Evolutionary conservation across 306 rosid genomes (phyloP).

Genomic region (Quercus rubra): DNA sequence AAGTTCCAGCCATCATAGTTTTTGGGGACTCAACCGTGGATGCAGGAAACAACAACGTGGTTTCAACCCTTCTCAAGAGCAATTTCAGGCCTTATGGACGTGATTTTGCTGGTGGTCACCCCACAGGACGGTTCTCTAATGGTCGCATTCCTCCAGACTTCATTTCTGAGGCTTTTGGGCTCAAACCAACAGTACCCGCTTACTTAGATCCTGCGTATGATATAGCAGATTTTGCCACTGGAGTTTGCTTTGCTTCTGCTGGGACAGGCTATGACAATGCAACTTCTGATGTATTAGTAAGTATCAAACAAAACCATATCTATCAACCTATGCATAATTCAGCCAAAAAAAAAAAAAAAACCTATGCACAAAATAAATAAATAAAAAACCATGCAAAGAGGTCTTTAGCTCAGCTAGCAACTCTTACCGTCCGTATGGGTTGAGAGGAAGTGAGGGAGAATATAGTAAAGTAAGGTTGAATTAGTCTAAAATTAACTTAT

Average conservation of each 20-base stretch:
- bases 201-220: slow-evolving; percentile 40
- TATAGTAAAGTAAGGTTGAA: no score
- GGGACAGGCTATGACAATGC: slow-evolving; percentile 56
- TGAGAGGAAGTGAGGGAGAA: no score
- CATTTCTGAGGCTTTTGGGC: slow-evolving; percentile 39
- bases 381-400: no score
- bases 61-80: slow-evolving; percentile 35
- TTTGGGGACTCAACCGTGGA: slow-evolving; percentile 59
- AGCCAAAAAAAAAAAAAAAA: no score
- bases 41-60: slow-evolving; percentile 43
- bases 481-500: no score
- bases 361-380: not conserved
- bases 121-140: slow-evolving; percentile 47
- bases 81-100: slow-evolving; percentile 51
- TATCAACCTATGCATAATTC: not conserved
- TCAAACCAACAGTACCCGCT: slow-evolving; percentile 41
- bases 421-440: no score
- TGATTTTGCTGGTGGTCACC: slow-evolving; percentile 34
- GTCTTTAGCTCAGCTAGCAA: no score
- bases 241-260: slow-evolving; percentile 58
- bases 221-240: slow-evolving; percentile 45
- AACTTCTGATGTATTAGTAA: slow-evolving; percentile 46
- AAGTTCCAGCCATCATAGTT: slow-evolving; percentile 46
- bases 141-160: slow-evolving; percentile 47
- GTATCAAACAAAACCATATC: not conserved